These are phyloP conservation scores for Arachis stenosperma DNA, from an alignment of 306 rosid genomes.

Conservation along the genomic window DNA sequence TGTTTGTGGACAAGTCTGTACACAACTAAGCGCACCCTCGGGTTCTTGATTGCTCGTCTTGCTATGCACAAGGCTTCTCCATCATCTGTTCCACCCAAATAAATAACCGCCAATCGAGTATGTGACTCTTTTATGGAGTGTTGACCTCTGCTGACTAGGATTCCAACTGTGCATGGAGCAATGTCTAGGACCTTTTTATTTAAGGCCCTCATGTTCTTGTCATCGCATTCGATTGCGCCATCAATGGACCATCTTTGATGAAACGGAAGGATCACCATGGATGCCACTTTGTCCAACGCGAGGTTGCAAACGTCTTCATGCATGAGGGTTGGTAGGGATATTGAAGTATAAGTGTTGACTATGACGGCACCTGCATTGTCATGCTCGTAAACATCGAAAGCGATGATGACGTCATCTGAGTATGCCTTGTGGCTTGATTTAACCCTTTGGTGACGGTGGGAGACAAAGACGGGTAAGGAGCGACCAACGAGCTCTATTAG, in stretches of 20 bases:
- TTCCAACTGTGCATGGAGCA: slow-evolving; percentile 65
- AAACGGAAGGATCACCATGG: slow-evolving; percentile 40
- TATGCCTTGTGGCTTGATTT: slow-evolving; percentile 38
- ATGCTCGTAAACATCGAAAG: slow-evolving; percentile 46
- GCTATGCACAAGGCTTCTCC: slow-evolving; percentile 57
- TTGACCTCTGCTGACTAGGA: slow-evolving; percentile 46
- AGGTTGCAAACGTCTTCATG: slow-evolving; percentile 59
- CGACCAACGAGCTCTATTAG: slow-evolving; percentile 60
- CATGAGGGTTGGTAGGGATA: slow-evolving; percentile 54
- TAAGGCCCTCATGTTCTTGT: slow-evolving; percentile 44
- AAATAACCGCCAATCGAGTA: slow-evolving; percentile 48
- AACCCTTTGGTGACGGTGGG: slow-evolving; percentile 46
- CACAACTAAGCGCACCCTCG: slow-evolving; percentile 40
- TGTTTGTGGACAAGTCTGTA: slow-evolving; percentile 36
- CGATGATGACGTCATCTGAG: slow-evolving; percentile 50
- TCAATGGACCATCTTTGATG: slow-evolving; percentile 54
- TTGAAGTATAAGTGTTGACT: slow-evolving; percentile 48
- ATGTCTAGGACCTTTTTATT: slow-evolving; percentile 42
- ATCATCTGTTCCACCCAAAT: slow-evolving; percentile 60
- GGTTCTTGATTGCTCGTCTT: slow-evolving; percentile 44
- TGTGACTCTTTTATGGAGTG: background rate
- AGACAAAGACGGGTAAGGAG: slow-evolving; percentile 48
- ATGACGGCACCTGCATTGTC: slow-evolving; percentile 38
- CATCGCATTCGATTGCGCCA: slow-evolving; percentile 51
- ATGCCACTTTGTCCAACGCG: slow-evolving; percentile 51